Percentiles rank a stretch among this genome's conserved stretches.
Conservation (phyloP, 2,329 filamentous ascomycete species). For the Xylariaceae sp. region DNA sequence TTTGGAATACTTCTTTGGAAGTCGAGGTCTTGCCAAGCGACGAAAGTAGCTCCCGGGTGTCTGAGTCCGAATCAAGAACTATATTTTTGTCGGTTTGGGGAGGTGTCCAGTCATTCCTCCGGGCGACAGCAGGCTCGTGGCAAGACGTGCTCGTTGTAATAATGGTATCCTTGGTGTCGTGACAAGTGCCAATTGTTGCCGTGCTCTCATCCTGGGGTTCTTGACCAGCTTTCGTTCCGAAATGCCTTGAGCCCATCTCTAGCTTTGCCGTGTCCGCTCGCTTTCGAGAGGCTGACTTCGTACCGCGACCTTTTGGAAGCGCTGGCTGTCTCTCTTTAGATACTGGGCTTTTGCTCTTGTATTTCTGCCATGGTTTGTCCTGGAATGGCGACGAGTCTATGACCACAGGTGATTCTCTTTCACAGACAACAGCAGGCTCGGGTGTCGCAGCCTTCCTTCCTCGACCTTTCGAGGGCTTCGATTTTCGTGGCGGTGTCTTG, state of each 20-base stretch:
- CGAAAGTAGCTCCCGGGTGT: slow-evolving; percentile 27
- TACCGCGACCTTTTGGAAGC: slow-evolving; percentile 8
- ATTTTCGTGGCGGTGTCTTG: slow-evolving; percentile 17
- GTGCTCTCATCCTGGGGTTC: neutral
- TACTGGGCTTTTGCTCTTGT: slow-evolving; percentile 12
- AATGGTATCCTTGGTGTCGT: neutral
- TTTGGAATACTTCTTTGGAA: slow-evolving; percentile 36
- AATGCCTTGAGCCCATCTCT: slow-evolving; percentile 28
- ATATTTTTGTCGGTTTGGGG: slow-evolving; percentile 38
- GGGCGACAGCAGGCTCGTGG: slow-evolving; percentile 44
- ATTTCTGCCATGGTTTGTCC: slow-evolving; percentile 35
- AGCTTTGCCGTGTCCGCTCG: slow-evolving; percentile 20
- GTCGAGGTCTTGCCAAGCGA: slow-evolving; percentile 12
- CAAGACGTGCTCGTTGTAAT: neutral
- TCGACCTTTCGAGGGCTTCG: slow-evolving; percentile 8
- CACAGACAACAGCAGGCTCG: slow-evolving; percentile 3
- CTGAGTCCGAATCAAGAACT: slow-evolving; percentile 27
- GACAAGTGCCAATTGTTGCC: neutral
- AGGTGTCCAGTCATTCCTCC: slow-evolving; percentile 66
- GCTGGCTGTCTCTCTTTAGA: slow-evolving; percentile 4
- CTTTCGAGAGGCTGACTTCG: slow-evolving; percentile 8
- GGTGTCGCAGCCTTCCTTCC: slow-evolving; percentile 9
- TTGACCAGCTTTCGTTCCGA: slow-evolving; percentile 8
- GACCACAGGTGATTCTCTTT: slow-evolving; percentile 9
- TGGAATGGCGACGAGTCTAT: slow-evolving; percentile 21